Evolutionary conservation across 306 rosid species (phyloP).

Genomic region (Citrullus mucosospermus): DNA sequence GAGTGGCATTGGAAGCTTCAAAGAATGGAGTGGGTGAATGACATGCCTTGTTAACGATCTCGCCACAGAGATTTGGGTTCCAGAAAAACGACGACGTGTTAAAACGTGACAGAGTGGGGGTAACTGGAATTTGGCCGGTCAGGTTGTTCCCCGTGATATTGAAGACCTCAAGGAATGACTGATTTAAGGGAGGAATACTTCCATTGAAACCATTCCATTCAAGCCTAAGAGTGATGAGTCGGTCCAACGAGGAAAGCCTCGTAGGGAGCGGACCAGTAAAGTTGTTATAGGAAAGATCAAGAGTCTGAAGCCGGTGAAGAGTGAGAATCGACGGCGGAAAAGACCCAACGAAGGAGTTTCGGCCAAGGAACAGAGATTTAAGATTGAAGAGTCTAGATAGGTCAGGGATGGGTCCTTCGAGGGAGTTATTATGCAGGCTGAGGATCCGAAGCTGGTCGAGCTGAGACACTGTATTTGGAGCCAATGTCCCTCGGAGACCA

Average conservation of each 20-base stretch:
- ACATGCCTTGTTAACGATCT: slow-evolving; percentile 44
- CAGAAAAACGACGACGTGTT: slow-evolving; percentile 30
- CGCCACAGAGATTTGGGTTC: slow-evolving; percentile 66
- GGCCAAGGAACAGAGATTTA: slow-evolving; percentile 47
- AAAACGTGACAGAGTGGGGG: slow-evolving; percentile 35
- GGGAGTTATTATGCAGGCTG: slow-evolving; percentile 65
- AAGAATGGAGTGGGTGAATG: slow-evolving; percentile 36
- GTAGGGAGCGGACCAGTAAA: slow-evolving; percentile 46
- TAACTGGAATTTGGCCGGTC: slow-evolving; percentile 48
- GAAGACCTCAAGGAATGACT: slow-evolving; percentile 30
- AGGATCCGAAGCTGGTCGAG: slow-evolving; percentile 82
- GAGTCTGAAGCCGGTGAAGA: slow-evolving; percentile 42
- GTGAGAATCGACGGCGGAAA: slow-evolving; percentile 51
- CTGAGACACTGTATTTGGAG: slow-evolving; percentile 34
- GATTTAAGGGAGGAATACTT: slow-evolving; percentile 47
- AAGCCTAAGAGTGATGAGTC: slow-evolving; percentile 40
- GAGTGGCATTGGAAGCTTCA: slow-evolving; percentile 24
- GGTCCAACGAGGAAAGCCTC: slow-evolving; percentile 26
- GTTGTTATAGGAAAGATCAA: slow-evolving; percentile 50
- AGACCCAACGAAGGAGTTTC: slow-evolving; percentile 44
- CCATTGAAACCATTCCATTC: slow-evolving; percentile 54
- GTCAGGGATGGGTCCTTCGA: slow-evolving; percentile 68
- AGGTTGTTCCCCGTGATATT: slow-evolving; percentile 53
- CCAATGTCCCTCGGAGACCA: slow-evolving; percentile 44
- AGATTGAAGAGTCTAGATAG: slow-evolving; percentile 53